Conservation (phyloP, 2,329 filamentous ascomycete species). For the Curvularia verruculosa region DNA sequence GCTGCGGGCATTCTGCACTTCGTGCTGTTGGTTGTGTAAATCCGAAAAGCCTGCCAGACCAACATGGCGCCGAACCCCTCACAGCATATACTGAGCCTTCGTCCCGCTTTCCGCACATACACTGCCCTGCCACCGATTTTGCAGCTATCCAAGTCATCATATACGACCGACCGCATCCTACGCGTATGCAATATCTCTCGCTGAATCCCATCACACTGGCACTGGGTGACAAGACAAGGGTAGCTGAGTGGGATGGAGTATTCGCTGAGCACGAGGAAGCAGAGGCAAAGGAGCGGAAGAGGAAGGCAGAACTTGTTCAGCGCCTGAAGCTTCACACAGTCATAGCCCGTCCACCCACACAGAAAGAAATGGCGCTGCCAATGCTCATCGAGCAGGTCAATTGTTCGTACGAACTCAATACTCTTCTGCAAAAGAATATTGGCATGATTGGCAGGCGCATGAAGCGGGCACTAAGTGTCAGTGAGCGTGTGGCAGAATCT, state of each 20-base stretch:
- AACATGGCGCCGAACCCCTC: constrained; percentile 72
- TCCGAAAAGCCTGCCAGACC: constrained; percentile 54
- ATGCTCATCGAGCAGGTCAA: constrained; percentile 93
- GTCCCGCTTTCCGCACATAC: constrained; percentile 70
- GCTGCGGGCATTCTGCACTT: constrained; percentile 83
- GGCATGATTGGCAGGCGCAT: constrained; percentile 80
- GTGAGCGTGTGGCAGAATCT: constrained; percentile 91
- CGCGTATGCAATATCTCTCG: constrained; percentile 95
- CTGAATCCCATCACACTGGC: constrained; percentile 86
- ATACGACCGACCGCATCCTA: constrained; percentile 84
- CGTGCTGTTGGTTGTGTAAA: constrained; percentile 88
- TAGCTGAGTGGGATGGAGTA: constrained; percentile 48
- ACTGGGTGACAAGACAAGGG: constrained; percentile 66
- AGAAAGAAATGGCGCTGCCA: constrained; percentile 80
- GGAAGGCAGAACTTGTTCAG: constrained; percentile 72
- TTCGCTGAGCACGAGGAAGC: constrained; percentile 67
- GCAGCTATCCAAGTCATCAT: constrained; percentile 84
- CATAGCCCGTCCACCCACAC: constrained; percentile 73
- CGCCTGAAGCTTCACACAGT: constrained; percentile 91
- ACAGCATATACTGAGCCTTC: constrained; percentile 61
- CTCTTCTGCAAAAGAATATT: constrained; percentile 86
- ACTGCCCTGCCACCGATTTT: constrained; percentile 67
- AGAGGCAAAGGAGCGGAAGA: constrained; percentile 70
- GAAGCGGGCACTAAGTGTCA: constrained; percentile 87
- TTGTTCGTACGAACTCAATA: constrained; percentile 88